Evolutionary conservation across 2,329 filamentous ascomycete genomes (phyloP).

Genomic region (Aspergillus fijiensis): DNA sequence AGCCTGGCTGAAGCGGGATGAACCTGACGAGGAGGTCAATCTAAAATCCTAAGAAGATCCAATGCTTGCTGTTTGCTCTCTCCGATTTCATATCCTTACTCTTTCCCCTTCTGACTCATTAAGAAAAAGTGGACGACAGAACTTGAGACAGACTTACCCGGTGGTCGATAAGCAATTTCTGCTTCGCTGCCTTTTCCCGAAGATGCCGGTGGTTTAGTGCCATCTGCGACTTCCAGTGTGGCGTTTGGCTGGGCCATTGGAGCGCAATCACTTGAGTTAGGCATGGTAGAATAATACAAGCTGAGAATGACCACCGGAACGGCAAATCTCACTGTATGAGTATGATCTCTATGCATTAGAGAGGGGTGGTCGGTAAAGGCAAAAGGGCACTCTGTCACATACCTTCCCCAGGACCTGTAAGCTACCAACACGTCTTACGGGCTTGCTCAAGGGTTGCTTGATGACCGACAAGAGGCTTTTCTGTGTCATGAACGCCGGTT

Average conservation of each 20-base stretch:
- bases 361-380: neutral
- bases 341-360: neutral
- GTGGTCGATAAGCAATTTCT: constrained; percentile 3
- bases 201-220: neutral
- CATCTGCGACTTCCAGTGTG: constrained; percentile 2
- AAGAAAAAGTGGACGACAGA: neutral
- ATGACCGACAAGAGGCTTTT: neutral
- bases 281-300: constrained; percentile 7
- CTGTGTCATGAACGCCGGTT: neutral
- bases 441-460: neutral
- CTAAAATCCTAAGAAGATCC: neutral
- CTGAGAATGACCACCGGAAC: neutral
- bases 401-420: constrained; percentile 6
- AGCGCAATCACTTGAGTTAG: constrained; percentile 15
- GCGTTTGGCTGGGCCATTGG: constrained; percentile 9
- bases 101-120: neutral
- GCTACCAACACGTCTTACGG: neutral
- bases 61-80: neutral
- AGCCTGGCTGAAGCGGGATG: constrained; percentile 4
- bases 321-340: neutral
- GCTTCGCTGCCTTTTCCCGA: constrained; percentile 1
- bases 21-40: constrained; percentile 10
- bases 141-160: constrained; percentile 13
- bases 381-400: neutral
- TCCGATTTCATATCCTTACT: neutral